Percentiles rank a stretch among this genome's conserved stretches.
phyloP scores from a whole-genome alignment of 495 filamentous ascomycete species.

The Elasticomyces elasticus region DNA sequence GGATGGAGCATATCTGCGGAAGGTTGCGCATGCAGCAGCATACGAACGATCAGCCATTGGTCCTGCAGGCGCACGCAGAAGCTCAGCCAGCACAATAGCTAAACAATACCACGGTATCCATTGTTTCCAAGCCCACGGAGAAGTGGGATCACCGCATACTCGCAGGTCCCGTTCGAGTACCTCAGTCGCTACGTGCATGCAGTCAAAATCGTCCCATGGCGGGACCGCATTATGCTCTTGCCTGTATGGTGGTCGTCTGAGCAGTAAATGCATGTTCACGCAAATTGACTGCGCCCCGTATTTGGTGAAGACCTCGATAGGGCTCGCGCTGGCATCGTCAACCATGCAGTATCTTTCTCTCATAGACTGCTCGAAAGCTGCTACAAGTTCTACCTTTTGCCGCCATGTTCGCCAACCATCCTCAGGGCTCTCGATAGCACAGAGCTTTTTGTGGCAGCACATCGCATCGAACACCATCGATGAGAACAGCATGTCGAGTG shows the following conservation, averaged over 20 bases:
- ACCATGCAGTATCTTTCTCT: not conserved
- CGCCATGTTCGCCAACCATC: not conserved
- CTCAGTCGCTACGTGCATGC: not conserved
- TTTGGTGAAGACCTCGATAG: conserved; percentile 6
- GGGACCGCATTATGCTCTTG: not conserved
- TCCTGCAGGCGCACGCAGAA: not conserved
- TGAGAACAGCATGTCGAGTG: conserved; percentile 1
- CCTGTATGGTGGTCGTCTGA: not conserved
- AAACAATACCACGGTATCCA: conserved; percentile 6
- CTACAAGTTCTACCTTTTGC: not conserved
- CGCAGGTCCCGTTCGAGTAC: conserved; percentile 1
- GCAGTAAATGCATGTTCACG: not conserved
- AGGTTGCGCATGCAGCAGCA: not conserved
- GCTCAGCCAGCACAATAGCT: conserved; percentile 3
- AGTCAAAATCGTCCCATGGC: conserved; percentile 3
- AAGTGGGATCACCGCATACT: not conserved
- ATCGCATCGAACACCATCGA: conserved; percentile 1
- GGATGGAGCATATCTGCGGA: not conserved
- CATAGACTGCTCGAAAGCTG: not conserved
- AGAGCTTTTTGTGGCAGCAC: not conserved
- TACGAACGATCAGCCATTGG: not conserved
- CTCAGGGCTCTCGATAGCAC: not conserved
- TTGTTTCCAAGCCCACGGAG: conserved; percentile 3
- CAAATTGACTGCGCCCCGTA: not conserved
- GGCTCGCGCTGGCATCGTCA: not conserved